A percentile compares a stretch with the other conserved stretches of the same genome.
Conservation (phyloP, 257 asterid species). For the Echites panduratus region DNA sequence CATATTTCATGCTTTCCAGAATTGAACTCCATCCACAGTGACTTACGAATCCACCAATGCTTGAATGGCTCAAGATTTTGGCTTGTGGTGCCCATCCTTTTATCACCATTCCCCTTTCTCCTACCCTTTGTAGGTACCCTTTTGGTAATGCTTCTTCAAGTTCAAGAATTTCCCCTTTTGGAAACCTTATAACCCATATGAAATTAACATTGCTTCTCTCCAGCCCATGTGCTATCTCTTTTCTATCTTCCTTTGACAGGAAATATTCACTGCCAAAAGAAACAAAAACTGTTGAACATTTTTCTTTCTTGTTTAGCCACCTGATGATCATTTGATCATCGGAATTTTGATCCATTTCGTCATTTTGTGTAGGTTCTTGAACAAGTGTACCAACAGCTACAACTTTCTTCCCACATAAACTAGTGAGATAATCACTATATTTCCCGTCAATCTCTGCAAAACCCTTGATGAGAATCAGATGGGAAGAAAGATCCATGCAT, state of each 20-base stretch:
- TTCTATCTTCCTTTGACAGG: constrained; percentile 26
- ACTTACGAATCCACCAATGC: constrained; percentile 6
- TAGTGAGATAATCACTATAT: constrained; percentile 27
- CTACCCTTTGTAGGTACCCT: constrained; percentile 2
- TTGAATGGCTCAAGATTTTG: background rate
- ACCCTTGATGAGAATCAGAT: constrained; percentile 24
- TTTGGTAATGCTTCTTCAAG: background rate
- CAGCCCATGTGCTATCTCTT: constrained; percentile 34
- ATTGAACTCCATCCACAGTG: constrained; percentile 11
- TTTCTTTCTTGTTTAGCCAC: constrained; percentile 32
- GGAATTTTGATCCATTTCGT: background rate
- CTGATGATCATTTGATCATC: constrained; percentile 19
- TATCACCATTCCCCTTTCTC: constrained; percentile 6
- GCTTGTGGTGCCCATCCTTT: constrained; percentile 14
- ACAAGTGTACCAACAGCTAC: constrained; percentile 30
- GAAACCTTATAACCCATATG: constrained; percentile 39
- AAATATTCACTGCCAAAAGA: constrained; percentile 47
- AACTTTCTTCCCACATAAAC: background rate
- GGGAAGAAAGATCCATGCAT: background rate
- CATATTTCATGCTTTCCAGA: background rate
- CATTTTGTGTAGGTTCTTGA: background rate
- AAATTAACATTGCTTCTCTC: constrained; percentile 38
- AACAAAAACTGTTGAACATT: constrained; percentile 32
- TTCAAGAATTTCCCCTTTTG: constrained; percentile 15
- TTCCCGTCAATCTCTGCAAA: constrained; percentile 38